These are phyloP conservation scores for Xylaria sp. DNA, from an alignment of 2,329 filamentous ascomycete genomes.

Conservation along the genomic window DNA sequence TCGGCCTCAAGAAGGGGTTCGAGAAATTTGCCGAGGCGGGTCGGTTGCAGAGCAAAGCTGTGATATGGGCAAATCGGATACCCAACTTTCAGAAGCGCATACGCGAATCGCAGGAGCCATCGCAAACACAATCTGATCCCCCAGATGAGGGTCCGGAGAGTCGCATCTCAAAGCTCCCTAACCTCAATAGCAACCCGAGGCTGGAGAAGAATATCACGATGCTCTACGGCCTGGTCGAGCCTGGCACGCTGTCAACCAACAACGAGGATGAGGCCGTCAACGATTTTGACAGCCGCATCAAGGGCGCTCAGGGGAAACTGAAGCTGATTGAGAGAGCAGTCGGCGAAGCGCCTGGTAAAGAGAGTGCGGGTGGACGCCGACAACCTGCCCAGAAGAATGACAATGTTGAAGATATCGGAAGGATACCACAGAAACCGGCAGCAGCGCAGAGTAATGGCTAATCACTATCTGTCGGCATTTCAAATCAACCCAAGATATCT, in stretches of 20 bases:
- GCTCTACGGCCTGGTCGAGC: conserved; percentile 78
- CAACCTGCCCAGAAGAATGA: conserved; percentile 25
- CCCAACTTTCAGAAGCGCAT: conserved; percentile 33
- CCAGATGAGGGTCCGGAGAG: conserved; percentile 3
- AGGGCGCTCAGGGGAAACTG: conserved; percentile 78
- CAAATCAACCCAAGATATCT: too few species aligned
- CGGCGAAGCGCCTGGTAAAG: conserved; percentile 40
- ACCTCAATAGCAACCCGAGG: conserved; percentile 59
- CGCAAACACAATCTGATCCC: conserved; percentile 3
- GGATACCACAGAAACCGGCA: conserved; percentile 16
- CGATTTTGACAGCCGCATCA: conserved; percentile 84
- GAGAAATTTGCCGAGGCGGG: conserved; percentile 88
- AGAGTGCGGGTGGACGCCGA: not conserved
- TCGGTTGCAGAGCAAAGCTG: conserved; percentile 72
- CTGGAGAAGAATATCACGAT: conserved; percentile 76
- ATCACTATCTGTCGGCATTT: not conserved
- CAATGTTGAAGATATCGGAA: conserved; percentile 34
- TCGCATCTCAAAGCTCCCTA: conserved; percentile 36
- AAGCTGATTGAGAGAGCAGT: conserved; percentile 80
- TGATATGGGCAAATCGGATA: conserved; percentile 82
- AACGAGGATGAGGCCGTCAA: conserved; percentile 89
- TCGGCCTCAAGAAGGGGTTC: conserved; percentile 90
- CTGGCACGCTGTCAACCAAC: conserved; percentile 72
- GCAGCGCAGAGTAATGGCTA: conserved; percentile 4
- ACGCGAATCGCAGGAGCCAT: conserved; percentile 1